phyloP scores from a whole-genome alignment of 257 asterid genomes.

The Marsdenia floribunda region DNA sequence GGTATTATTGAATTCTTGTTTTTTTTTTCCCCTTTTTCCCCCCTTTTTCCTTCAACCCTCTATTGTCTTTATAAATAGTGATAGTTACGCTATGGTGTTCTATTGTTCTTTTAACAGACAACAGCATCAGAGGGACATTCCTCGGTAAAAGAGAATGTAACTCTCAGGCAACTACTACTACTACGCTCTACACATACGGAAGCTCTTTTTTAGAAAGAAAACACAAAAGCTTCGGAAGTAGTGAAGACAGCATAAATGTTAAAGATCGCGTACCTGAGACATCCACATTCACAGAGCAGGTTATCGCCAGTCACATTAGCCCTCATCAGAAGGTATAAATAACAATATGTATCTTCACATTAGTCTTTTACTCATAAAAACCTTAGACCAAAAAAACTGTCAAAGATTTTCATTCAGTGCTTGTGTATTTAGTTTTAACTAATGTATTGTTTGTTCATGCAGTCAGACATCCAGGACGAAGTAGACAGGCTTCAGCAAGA shows the following conservation, averaged over 20 bases:
- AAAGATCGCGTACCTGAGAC: constrained; percentile 28
- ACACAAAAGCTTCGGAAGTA: constrained; percentile 28
- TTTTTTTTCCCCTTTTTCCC: neutral
- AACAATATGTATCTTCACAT: neutral
- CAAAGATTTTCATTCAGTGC: constrained; percentile 6
- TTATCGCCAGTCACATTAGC: constrained; percentile 16
- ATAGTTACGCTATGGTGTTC: neutral
- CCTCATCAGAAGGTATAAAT: neutral
- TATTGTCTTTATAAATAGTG: constrained; percentile 3
- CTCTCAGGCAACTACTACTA: constrained; percentile 20
- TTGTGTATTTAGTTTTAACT: constrained; percentile 2
- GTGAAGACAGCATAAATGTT: constrained; percentile 18
- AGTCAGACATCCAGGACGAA: constrained; percentile 52
- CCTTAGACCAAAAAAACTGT: neutral
- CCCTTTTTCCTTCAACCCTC: neutral
- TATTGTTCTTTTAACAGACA: constrained; percentile 11
- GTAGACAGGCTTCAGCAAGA: constrained; percentile 56
- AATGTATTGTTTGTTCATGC: constrained; percentile 23
- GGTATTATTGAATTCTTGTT: constrained; percentile 37
- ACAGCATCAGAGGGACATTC: constrained; percentile 20
- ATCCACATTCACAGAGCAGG: constrained; percentile 45
- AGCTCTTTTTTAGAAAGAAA: constrained; percentile 18
- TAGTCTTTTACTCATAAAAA: neutral
- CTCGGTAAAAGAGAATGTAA: constrained; percentile 28
- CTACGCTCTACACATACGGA: constrained; percentile 11